A percentile compares a stretch with the other conserved stretches of the same genome.
These are phyloP conservation scores for Polytolypa hystricis DNA, from an alignment of 2,329 filamentous ascomycete species.

Conservation along the genomic window DNA sequence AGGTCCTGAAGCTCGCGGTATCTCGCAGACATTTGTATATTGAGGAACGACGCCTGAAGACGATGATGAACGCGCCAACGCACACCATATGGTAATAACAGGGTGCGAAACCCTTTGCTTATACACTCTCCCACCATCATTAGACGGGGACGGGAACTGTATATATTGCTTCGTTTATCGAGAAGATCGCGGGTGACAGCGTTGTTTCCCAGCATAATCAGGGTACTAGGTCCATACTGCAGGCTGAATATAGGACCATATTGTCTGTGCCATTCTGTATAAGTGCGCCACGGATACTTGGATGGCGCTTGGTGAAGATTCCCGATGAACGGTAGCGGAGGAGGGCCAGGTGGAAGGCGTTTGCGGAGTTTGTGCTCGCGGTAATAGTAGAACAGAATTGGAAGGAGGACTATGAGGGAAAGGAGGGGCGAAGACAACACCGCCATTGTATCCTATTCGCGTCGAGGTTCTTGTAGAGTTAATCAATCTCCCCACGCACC, in stretches of 20 bases:
- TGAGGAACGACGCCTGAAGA: constrained; percentile 8
- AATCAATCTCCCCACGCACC: too few relatives aligned
- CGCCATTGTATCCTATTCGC: too few relatives aligned
- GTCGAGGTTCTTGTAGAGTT: too few relatives aligned
- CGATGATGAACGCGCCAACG: constrained; percentile 10
- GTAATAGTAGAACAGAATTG: too few relatives aligned
- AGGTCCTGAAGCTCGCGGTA: constrained; percentile 12
- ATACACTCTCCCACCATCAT: constrained; percentile 6
- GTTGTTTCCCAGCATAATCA: constrained; percentile 39
- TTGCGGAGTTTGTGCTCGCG: too few relatives aligned
- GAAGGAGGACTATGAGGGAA: too few relatives aligned
- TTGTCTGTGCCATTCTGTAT: constrained; percentile 42
- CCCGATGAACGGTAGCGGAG: constrained; percentile 41
- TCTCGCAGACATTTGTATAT: background rate
- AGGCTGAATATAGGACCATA: constrained; percentile 43
- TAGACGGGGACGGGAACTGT: constrained; percentile 36
- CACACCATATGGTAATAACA: constrained; percentile 9
- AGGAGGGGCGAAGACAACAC: too few relatives aligned
- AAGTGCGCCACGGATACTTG: constrained; percentile 34
- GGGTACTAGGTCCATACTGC: constrained; percentile 38
- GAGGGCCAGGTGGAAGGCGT: constrained; percentile 40
- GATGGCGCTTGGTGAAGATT: constrained; percentile 42
- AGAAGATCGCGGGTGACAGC: constrained; percentile 41
- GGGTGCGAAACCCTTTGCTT: constrained; percentile 2
- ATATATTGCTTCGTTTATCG: constrained; percentile 40